Conservation (phyloP, 192 early-diverging fungal genomes). For the Coemansia sp. region DNA sequence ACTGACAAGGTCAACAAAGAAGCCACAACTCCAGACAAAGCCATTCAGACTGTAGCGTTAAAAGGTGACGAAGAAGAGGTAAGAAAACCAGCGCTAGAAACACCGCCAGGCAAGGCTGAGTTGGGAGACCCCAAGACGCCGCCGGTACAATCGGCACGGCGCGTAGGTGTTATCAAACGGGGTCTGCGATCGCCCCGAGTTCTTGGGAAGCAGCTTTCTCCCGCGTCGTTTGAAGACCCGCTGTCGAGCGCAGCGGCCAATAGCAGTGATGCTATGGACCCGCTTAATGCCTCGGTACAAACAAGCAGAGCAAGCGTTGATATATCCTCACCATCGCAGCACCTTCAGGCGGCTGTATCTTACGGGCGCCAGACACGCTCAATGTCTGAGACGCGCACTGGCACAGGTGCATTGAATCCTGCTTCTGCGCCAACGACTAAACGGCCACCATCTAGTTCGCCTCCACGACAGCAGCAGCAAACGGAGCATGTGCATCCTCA, state of each 20-base stretch:
- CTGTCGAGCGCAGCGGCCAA: slow-evolving; percentile 43
- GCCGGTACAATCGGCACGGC: slow-evolving; percentile 34
- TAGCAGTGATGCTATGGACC: not conserved
- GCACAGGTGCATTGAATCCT: not conserved
- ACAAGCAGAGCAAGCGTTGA: slow-evolving; percentile 33
- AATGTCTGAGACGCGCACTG: slow-evolving; percentile 31
- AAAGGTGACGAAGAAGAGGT: not conserved
- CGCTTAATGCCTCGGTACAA: not conserved
- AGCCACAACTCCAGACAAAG: not conserved
- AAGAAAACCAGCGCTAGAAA: not conserved
- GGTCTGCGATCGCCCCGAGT: slow-evolving; percentile 47
- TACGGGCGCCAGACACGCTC: slow-evolving; percentile 45
- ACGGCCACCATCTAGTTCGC: slow-evolving; percentile 1
- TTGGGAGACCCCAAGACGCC: slow-evolving; percentile 9
- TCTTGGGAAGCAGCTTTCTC: slow-evolving; percentile 42
- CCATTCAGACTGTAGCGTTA: not conserved
- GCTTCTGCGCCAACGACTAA: not conserved
- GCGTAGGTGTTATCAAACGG: slow-evolving; percentile 48
- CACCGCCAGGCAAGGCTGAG: not conserved
- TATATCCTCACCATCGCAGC: slow-evolving; percentile 14
- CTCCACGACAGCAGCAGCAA: slow-evolving; percentile 21
- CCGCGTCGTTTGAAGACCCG: slow-evolving; percentile 42
- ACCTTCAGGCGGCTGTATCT: not conserved
- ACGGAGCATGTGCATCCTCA: slow-evolving; percentile 27
- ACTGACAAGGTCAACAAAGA: not conserved